Percentiles rank a stretch among this genome's conserved stretches.
These are phyloP conservation scores for Yamagishiella unicocca DNA, from an alignment of 139 green algal species.

Conservation along the genomic window DNA sequence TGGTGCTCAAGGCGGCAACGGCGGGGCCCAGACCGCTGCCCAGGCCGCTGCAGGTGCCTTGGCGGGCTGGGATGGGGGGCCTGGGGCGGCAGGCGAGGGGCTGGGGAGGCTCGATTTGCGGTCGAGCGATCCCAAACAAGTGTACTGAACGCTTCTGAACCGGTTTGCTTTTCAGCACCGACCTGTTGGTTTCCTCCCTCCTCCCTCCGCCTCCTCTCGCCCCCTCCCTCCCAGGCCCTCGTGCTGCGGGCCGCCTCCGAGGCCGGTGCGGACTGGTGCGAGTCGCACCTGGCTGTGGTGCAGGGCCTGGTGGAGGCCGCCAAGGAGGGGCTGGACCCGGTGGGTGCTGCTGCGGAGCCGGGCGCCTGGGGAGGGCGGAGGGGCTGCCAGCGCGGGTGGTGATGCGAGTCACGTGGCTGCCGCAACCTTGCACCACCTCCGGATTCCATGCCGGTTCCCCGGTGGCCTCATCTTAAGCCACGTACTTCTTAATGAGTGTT, in stretches of 20 bases:
- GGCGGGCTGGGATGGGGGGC: too few relatives aligned
- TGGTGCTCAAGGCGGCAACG: background rate
- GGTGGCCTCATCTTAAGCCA: too few relatives aligned
- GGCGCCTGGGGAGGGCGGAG: too few relatives aligned
- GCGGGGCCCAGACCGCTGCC: background rate
- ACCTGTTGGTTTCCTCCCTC: background rate
- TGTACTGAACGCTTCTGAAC: too few relatives aligned
- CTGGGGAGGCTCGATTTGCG: too few relatives aligned
- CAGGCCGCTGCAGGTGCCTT: constrained; percentile 13
- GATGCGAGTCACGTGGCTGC: background rate
- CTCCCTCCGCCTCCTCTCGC: background rate
- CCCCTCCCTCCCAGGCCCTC: background rate
- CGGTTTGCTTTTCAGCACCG: too few relatives aligned
- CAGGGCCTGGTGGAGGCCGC: constrained; percentile 28
- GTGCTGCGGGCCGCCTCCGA: background rate
- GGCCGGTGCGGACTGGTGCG: background rate
- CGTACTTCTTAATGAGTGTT: too few relatives aligned
- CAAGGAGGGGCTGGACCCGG: background rate
- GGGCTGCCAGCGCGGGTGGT: too few relatives aligned
- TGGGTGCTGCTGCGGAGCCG: background rate
- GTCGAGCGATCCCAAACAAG: too few relatives aligned
- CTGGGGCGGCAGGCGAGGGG: too few relatives aligned
- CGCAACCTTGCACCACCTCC: background rate
- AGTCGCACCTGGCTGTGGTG: constrained; percentile 1
- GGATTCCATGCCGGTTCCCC: too few relatives aligned